Evolutionary conservation across 805 yeast genomes (phyloP), one percentile per base, ranked within the genome.

Genomic region (Scheffersomyces lignosus): DNA sequence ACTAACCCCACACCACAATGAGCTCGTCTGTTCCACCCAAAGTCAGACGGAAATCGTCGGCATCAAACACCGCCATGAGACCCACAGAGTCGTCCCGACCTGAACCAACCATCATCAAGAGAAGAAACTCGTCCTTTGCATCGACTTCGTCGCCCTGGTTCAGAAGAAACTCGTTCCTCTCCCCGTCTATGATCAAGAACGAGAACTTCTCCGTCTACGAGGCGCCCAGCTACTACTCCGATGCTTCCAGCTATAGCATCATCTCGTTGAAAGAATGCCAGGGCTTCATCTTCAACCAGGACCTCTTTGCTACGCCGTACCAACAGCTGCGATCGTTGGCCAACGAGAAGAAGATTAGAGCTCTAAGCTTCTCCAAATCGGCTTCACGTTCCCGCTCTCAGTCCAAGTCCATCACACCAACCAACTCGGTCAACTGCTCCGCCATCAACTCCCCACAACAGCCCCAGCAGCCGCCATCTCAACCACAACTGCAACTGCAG

Each of bases 271-370:
- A 67, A 16, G 84, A 82, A 49, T 74, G 83, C 22, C 90, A 84
- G 52, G 93, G 93, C 3, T 84, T 83, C 49, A 59, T 76, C 2
- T 84, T 87, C 77, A 83, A 84, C 54, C 90, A 83, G 51, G 90
- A 83, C 49, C 60, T 83, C 31, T 84, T 83, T 68, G 90, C 88
- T 2, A 69, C 81, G 1, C 80, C 81, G 18, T 80, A 78, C 54
- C 86, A 81, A 50, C 90, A 83, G 39, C 68, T 58, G 57, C 45
- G 60, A 32, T 53, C 70, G 4, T 31, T 59, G 8, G 66, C 64
- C 12, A 58, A 55, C 34, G 72, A 67, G 40, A 46, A 54, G 37
- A 63, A 54, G 40, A 44, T 43, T 10, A 47, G 64, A 29, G 56
- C 60, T 2, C 34, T 49, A 23, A 52, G 60, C 32, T 47, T 45